Evolutionary conservation across 352 stramenopile species (phyloP).

Genomic region (Globisporangium radiosum): DNA sequence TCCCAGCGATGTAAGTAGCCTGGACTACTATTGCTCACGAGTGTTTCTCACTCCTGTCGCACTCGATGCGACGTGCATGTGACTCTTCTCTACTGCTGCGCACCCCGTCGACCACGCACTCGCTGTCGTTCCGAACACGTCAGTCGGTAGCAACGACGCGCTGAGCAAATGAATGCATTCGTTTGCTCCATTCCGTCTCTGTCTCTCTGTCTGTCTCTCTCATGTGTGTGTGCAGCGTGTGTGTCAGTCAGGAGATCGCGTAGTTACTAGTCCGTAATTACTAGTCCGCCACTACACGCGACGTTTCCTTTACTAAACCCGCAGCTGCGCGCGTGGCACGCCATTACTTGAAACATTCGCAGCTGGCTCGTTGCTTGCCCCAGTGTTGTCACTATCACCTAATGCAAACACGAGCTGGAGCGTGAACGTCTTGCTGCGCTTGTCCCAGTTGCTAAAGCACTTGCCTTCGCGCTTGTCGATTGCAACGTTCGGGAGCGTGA

Average conservation of each 20-base stretch:
- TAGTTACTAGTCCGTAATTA: too few species aligned
- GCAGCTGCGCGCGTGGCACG: conserved; percentile 42
- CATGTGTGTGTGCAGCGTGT: conserved; percentile 9
- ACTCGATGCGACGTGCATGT: too few species aligned
- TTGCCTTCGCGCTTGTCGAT: conserved; percentile 93
- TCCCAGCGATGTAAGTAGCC: conserved; percentile 95
- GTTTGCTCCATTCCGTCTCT: too few species aligned
- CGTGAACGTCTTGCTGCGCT: conserved; percentile 94
- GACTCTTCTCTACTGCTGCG: too few species aligned
- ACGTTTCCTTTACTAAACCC: neutral
- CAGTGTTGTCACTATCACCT: too few species aligned
- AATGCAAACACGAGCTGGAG: conserved; percentile 72
- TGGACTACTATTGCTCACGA: too few species aligned
- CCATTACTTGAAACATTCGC: conserved; percentile 16
- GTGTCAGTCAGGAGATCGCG: neutral
- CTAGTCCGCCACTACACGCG: too few species aligned
- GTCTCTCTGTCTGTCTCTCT: neutral
- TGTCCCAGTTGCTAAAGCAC: conserved; percentile 98
- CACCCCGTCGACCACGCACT: too few species aligned
- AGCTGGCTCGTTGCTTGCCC: conserved; percentile 11
- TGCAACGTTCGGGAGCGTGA: conserved; percentile 97
- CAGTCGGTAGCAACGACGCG: too few species aligned
- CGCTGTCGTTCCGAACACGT: too few species aligned
- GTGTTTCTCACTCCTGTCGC: too few species aligned
- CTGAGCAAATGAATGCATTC: too few species aligned